Conservation (phyloP, 768 basidiomycete species). For the Leccinellum albellum region DNA sequence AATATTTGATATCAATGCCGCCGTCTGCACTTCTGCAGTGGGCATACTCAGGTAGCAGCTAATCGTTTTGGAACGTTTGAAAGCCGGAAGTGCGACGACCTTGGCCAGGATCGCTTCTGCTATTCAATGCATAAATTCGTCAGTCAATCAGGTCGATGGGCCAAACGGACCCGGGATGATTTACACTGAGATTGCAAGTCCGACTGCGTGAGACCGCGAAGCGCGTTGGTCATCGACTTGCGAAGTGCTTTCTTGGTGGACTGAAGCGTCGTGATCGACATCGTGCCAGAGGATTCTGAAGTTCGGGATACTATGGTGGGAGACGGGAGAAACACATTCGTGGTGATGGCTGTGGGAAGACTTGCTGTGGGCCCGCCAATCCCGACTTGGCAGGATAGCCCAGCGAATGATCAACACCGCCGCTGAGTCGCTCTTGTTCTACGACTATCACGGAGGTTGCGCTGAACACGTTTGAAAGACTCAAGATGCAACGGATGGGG, state of each 20-base stretch:
- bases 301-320: neutral
- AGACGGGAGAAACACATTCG: neutral
- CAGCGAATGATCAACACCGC: neutral
- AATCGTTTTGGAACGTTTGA: conserved; percentile 45
- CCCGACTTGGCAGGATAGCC: conserved; percentile 17
- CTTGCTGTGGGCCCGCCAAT: neutral
- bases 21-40: conserved; percentile 61
- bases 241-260: conserved; percentile 54
- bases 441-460: conserved; percentile 19
- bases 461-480: conserved; percentile 8
- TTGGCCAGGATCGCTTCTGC: conserved; percentile 39
- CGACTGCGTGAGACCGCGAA: conserved; percentile 42
- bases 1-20: conserved; percentile 46
- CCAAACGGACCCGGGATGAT: neutral
- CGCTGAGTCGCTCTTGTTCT: conserved; percentile 3
- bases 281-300: conserved; percentile 2
- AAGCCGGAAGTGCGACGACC: conserved; percentile 49
- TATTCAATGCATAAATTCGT: conserved; percentile 7
- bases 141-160: conserved; percentile 2
- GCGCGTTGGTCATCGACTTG: conserved; percentile 42
- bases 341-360: neutral
- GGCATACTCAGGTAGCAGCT: conserved; percentile 86
- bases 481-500: conserved; percentile 11
- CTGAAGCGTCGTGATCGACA: conserved; percentile 30
- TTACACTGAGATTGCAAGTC: conserved; percentile 62